Evolutionary conservation across 2,329 filamentous ascomycete species (phyloP).

Genomic region (Chaetomium sp.): DNA sequence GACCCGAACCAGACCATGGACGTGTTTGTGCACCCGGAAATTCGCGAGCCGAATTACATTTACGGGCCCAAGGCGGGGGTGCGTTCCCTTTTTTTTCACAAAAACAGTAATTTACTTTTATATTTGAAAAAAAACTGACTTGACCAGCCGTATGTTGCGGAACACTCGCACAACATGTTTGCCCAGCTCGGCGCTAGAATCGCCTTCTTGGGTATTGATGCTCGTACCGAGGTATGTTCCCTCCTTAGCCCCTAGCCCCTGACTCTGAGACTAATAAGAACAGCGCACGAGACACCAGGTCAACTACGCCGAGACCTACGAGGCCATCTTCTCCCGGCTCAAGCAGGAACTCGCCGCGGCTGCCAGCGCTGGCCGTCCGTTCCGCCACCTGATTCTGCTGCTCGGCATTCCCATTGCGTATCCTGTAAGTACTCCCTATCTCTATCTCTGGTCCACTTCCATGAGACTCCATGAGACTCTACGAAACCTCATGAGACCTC

Average conservation of each 20-base stretch:
- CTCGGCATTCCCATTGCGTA: conserved; percentile 84
- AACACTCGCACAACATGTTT: conserved; percentile 82
- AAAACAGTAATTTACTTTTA: too few relatives aligned
- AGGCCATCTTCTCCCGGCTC: conserved; percentile 72
- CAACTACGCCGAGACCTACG: conserved; percentile 89
- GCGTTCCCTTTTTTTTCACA: conserved; percentile 29
- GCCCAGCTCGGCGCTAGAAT: conserved; percentile 75
- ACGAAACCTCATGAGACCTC: too few relatives aligned
- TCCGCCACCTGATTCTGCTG: conserved; percentile 81
- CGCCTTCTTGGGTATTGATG: conserved; percentile 83
- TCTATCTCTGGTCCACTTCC: neutral
- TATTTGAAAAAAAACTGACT: conserved; percentile 48
- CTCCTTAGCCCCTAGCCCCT: conserved; percentile 35
- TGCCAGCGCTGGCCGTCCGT: conserved; percentile 62
- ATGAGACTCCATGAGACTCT: neutral
- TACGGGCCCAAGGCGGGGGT: conserved; percentile 68
- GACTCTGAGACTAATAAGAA: conserved; percentile 24
- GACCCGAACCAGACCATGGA: conserved; percentile 69
- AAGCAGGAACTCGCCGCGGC: conserved; percentile 62
- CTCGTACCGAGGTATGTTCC: conserved; percentile 71
- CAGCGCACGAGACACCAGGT: conserved; percentile 83
- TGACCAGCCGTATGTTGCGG: conserved; percentile 78
- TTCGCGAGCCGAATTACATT: conserved; percentile 66
- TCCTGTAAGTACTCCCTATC: conserved; percentile 45
- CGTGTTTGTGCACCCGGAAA: conserved; percentile 59